Evolutionary conservation across 75 land plant genomes (phyloP), one percentile per base, ranked within the genome.

Genomic region (Selaginella tamariscina): DNA sequence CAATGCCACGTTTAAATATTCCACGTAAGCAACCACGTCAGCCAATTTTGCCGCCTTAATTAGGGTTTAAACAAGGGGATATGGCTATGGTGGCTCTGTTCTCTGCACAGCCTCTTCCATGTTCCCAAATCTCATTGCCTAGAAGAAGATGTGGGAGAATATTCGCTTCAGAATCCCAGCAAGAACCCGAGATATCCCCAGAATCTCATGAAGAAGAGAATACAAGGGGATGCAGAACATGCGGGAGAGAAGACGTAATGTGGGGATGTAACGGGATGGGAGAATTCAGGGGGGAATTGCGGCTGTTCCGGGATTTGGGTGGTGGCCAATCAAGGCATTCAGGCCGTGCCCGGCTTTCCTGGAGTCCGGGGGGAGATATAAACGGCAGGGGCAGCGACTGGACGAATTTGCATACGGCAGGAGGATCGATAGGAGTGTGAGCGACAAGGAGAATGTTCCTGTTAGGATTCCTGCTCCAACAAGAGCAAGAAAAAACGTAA

Each of bases 251-350:
- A 23, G 62, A 59, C 9, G 26, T 23, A n/a, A 21, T 23, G 26
- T 59, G 62, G 62, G 62, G 62, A 5, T 59, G 62, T 21, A 27
- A 59, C 21, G 62, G 62, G 26, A 5, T 23, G 62, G 62, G 26
- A 5, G 62, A 59, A 59, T 59, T n/a, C 62, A 59, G 26, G 62
- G 62, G 9, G 62, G 62, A 8, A 27, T 59, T 59, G 62, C 62
- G 23, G 62, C 62, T 2, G 21, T 59, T 8, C 62, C 62, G 21
- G 62, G 62, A 21, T 26, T 59, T 21, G 62, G 62, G 27, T 59
- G 62, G 62, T 59, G 62, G 62, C 62, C 62, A 21, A 59, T 59
- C 62, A 59, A 59, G 26, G 62, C 26, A 59, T 59, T 23, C 62
- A 8, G 62, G 27, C 62, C 62, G 8, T 59, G 62, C 62, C 62